These are phyloP conservation scores for Hebeloma cylindrosporum DNA, from an alignment of 768 basidiomycete species.

Conservation along the genomic window DNA sequence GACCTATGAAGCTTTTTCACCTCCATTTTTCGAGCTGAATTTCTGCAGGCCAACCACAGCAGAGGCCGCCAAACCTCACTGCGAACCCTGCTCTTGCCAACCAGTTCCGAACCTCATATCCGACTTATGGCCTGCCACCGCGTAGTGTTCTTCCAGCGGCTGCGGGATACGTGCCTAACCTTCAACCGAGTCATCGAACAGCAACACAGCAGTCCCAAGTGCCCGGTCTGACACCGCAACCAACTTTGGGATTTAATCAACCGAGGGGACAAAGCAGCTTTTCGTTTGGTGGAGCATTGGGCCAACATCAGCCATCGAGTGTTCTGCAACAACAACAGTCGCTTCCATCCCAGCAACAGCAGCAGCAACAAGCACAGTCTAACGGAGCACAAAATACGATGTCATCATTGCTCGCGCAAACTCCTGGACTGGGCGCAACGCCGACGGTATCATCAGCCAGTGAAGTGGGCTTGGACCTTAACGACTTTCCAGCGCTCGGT, in stretches of 20 bases:
- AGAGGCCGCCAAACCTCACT: constrained; percentile 73
- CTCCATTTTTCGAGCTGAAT: constrained; percentile 26
- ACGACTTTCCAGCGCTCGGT: constrained; percentile 87
- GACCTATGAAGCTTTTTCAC: constrained; percentile 13
- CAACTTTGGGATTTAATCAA: constrained; percentile 62
- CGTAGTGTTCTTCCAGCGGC: constrained; percentile 48
- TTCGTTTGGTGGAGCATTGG: constrained; percentile 61
- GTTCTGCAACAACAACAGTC: constrained; percentile 45
- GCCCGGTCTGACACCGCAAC: constrained; percentile 56
- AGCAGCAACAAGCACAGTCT: constrained; percentile 54
- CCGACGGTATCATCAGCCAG: constrained; percentile 65
- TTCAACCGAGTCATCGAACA: constrained; percentile 63
- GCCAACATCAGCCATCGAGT: constrained; percentile 47
- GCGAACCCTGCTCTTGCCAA: constrained; percentile 61
- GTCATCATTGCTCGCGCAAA: constrained; percentile 57
- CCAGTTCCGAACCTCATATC: constrained; percentile 61
- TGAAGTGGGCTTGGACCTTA: constrained; percentile 81
- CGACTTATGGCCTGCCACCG: constrained; percentile 60
- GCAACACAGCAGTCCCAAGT: constrained; percentile 52
- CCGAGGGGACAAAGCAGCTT: constrained; percentile 63
- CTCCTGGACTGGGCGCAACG: constrained; percentile 49
- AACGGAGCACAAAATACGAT: constrained; percentile 54
- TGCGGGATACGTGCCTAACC: constrained; percentile 52
- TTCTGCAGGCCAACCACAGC: constrained; percentile 71
- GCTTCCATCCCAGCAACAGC: constrained; percentile 35